Evolutionary conservation across 169 alveolate species (phyloP).

Genomic region (Toxoplasma gondii): DNA sequence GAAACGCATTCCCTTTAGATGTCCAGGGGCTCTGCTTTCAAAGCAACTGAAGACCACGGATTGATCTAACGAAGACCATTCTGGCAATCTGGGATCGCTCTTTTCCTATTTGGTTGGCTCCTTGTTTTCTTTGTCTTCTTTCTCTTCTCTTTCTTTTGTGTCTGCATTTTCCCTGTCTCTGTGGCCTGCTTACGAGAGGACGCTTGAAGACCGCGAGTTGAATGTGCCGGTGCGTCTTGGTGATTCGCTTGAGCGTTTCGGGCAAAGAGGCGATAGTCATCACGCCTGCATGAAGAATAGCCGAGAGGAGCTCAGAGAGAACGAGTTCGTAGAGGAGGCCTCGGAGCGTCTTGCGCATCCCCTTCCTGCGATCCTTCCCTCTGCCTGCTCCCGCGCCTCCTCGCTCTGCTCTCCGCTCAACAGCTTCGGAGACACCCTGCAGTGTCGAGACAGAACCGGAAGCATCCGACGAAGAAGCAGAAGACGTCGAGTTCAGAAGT

Average conservation of each 20-base stretch:
- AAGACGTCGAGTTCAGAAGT: neutral
- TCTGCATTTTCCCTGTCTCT: neutral
- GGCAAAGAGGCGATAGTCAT: conserved; percentile 13
- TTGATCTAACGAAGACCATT: too few relatives aligned
- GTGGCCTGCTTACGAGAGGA: neutral
- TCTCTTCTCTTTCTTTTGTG: neutral
- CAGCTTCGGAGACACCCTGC: neutral
- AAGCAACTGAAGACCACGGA: too few relatives aligned
- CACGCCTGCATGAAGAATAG: neutral
- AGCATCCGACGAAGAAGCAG: neutral
- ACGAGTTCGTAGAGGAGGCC: conserved; percentile 30
- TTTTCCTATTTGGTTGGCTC: too few relatives aligned
- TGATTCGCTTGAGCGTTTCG: conserved; percentile 36
- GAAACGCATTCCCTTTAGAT: too few relatives aligned
- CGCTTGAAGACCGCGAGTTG: conserved; percentile 25
- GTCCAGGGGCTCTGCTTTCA: too few relatives aligned
- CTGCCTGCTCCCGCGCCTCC: neutral
- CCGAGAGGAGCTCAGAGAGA: conserved; percentile 21
- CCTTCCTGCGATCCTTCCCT: neutral
- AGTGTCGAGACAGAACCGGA: too few relatives aligned
- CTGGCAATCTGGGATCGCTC: too few relatives aligned
- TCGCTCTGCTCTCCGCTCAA: neutral
- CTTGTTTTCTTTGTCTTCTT: neutral
- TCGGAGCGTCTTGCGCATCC: neutral
- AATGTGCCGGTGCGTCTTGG: neutral